Base-by-base conservation (phyloP, 768 basidiomycete species). In the Mycena latifolia region DNA sequence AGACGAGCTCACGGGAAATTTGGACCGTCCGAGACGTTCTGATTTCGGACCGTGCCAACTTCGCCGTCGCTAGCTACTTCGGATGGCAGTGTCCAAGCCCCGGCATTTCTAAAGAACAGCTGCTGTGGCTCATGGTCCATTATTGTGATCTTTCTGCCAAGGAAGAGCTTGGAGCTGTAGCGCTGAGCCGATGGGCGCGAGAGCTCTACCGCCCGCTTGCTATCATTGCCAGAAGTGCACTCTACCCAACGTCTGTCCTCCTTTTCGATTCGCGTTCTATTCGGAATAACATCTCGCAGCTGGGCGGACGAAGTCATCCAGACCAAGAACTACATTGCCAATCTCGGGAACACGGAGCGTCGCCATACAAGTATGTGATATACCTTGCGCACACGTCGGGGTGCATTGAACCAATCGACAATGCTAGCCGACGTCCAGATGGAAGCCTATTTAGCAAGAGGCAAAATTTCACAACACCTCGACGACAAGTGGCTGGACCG, bases 201-300 rank as follows among this genome's bases (percentile, higher is more conserved):
- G 57, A 59, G 35, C 50, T 59, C 25, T 59, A 59, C 35, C 57
- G 47, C 6, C 35, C 57, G 11, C 47, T 58, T 5, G 57, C 47
- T 2, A 59, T 59, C 45, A 27, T 59, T 20, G 46, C 57, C 24
- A 9, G 47, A 17, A 28, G 35, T 8, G 25, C 57, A 17, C 57
- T 59, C 33, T 58, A 58, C 27, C 56, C 56, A 48, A 58, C 28
- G 46, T 58, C 18, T 14, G 45, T 11, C n/a, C 22, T 24, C 6
- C 6, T 11, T 24, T 10, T 20, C 41, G 43, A 24, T 25, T 28
- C 14, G 0, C 2, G 43, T 46, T 45, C 27, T 5, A 11, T 33
- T 33, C 31, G 20, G 29, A 28, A 31, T 31, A 17, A 8, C 14
- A 20, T 27, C 20, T 33, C 14, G 20, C 28, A 56, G 55, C 9